These are phyloP conservation scores for Neofusicoccum parvum DNA, from an alignment of 2,329 filamentous ascomycete genomes.

Conservation along the genomic window DNA sequence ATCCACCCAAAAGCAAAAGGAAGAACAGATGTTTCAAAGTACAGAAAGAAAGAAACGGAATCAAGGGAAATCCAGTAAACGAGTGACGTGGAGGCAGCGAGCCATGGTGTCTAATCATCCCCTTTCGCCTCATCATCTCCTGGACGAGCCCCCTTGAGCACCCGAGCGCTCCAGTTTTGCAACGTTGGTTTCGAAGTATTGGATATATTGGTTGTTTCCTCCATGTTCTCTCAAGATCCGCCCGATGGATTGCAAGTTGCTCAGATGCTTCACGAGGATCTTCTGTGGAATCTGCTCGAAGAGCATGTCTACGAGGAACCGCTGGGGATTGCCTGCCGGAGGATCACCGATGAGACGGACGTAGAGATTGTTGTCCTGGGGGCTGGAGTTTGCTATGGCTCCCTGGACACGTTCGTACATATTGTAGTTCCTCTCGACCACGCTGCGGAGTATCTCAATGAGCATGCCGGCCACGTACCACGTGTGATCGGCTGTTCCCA, in stretches of 20 bases:
- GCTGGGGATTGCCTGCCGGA: neutral
- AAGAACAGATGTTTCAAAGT: neutral
- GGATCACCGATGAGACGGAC: neutral
- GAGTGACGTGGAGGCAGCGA: slow-evolving; percentile 3
- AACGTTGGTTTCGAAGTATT: neutral
- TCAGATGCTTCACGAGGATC: neutral
- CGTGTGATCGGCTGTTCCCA: slow-evolving; percentile 13
- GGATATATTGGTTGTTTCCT: neutral
- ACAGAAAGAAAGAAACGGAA: neutral
- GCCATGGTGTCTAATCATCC: neutral
- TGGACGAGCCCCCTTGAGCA: neutral
- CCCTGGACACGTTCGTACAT: slow-evolving; percentile 29
- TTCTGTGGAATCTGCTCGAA: neutral
- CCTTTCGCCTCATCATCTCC: neutral
- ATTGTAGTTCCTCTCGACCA: slow-evolving; percentile 35
- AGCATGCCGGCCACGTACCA: slow-evolving; percentile 34
- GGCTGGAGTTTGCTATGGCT: slow-evolving; percentile 28
- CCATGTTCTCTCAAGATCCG: neutral
- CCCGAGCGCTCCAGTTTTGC: no score
- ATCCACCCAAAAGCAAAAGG: neutral
- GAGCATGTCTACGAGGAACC: neutral
- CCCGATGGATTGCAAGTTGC: neutral
- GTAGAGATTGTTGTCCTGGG: slow-evolving; percentile 5
- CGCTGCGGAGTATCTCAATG: slow-evolving; percentile 36
- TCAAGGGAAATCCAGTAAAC: neutral